A percentile compares a stretch with the other conserved stretches of the same genome.
phyloP scores from a whole-genome alignment of 805 yeast genomes.

The Candida patagonica region DNA sequence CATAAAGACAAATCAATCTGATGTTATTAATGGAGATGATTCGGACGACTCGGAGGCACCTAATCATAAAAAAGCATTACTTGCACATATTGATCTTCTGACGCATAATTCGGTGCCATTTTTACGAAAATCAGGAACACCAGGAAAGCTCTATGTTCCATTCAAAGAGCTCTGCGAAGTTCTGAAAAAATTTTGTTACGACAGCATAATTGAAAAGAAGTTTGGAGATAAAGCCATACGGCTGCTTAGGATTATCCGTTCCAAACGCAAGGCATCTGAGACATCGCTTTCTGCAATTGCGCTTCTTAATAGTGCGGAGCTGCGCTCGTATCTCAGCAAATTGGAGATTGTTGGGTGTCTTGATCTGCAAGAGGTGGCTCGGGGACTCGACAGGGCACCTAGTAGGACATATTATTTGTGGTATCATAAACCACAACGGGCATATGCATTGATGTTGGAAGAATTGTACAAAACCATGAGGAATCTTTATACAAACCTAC shows the following conservation, averaged over 20 bases:
- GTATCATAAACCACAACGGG: slow-evolving; percentile 51
- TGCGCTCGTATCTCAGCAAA: slow-evolving; percentile 59
- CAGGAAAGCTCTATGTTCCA: slow-evolving; percentile 35
- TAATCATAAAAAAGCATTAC: slow-evolving; percentile 26
- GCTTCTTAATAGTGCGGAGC: slow-evolving; percentile 65
- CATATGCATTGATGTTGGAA: slow-evolving; percentile 39
- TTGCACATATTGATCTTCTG: slow-evolving; percentile 62
- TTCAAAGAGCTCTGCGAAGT: slow-evolving; percentile 23
- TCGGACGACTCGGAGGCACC: slow-evolving; percentile 14
- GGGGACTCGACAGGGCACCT: slow-evolving; percentile 86
- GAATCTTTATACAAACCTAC: slow-evolving; percentile 28
- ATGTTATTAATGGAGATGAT: slow-evolving; percentile 26
- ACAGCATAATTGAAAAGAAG: slow-evolving; percentile 26
- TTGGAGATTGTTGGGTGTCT: slow-evolving; percentile 61
- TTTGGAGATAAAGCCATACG: slow-evolving; percentile 50
- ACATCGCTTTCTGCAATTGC: slow-evolving; percentile 69
- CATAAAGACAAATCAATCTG: slow-evolving; percentile 20
- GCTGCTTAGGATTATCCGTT: slow-evolving; percentile 66
- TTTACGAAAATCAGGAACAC: slow-evolving; percentile 41
- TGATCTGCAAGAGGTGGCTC: slow-evolving; percentile 89
- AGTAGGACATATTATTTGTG: slow-evolving; percentile 78
- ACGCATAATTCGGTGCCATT: slow-evolving; percentile 46
- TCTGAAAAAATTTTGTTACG: slow-evolving; percentile 26
- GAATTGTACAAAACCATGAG: slow-evolving; percentile 43
- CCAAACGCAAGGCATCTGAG: slow-evolving; percentile 69